Percentiles rank a stretch among this genome's conserved stretches.
Conservation (phyloP, 805 yeast genomes). For the Lipomyces yamadae region DNA sequence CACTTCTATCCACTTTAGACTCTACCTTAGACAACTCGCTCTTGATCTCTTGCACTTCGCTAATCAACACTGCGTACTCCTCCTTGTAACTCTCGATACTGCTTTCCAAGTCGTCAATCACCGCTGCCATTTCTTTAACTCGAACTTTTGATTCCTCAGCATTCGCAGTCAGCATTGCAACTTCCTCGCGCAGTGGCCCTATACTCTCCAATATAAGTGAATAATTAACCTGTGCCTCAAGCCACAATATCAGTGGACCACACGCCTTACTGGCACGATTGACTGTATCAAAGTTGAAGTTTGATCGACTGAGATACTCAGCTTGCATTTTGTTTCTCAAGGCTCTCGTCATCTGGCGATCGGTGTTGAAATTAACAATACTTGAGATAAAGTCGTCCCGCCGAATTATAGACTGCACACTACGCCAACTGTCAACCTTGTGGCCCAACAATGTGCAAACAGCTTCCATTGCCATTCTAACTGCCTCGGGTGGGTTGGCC, state of each 20-base stretch:
- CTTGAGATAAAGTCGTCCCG: slow-evolving; percentile 85
- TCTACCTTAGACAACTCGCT: slow-evolving; percentile 68
- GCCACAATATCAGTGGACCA: slow-evolving; percentile 91
- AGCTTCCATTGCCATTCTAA: slow-evolving; percentile 82
- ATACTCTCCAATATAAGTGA: slow-evolving; percentile 70
- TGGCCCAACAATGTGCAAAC: slow-evolving; percentile 85
- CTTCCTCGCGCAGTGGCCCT: slow-evolving; percentile 75
- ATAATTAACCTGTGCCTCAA: slow-evolving; percentile 83
- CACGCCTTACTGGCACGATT: slow-evolving; percentile 93
- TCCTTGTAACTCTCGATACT: slow-evolving; percentile 71
- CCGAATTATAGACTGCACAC: slow-evolving; percentile 78
- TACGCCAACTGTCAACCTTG: slow-evolving; percentile 70
- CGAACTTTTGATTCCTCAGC: slow-evolving; percentile 68
- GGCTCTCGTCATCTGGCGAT: slow-evolving; percentile 57
- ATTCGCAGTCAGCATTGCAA: slow-evolving; percentile 60
- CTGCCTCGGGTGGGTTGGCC: slow-evolving; percentile 88
- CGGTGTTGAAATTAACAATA: slow-evolving; percentile 75
- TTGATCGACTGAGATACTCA: slow-evolving; percentile 63
- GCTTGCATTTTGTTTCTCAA: slow-evolving; percentile 62
- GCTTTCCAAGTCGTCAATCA: slow-evolving; percentile 70
- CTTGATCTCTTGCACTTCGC: slow-evolving; percentile 79
- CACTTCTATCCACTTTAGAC: slow-evolving; percentile 64
- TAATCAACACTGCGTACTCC: slow-evolving; percentile 71
- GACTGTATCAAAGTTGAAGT: slow-evolving; percentile 72
- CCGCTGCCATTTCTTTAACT: slow-evolving; percentile 73